Evolutionary conservation across 441 rosid genomes (phyloP).

Genomic region (Kokia cookei): DNA sequence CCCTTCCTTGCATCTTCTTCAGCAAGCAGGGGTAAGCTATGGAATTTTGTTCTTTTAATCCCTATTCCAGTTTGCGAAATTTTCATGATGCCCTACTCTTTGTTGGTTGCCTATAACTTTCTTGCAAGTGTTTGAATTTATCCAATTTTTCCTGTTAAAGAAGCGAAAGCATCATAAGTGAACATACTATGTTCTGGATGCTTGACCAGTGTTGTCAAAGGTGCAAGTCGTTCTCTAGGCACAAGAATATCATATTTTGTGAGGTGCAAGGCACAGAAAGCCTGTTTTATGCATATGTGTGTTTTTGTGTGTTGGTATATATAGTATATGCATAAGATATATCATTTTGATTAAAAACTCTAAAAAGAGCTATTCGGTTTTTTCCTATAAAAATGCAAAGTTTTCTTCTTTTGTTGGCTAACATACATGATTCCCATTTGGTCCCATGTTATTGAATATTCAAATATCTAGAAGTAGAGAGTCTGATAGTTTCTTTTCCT

Average conservation of each 20-base stretch:
- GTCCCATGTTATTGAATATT: background rate
- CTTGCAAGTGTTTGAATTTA: background rate
- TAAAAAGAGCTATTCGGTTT: background rate
- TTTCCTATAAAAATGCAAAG: background rate
- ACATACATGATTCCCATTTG: background rate
- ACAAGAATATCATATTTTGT: background rate
- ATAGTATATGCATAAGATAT: background rate
- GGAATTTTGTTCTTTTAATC: background rate
- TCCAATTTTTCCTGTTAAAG: background rate
- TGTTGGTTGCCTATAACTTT: background rate
- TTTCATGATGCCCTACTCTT: background rate
- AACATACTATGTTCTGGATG: background rate
- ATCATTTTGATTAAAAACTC: background rate
- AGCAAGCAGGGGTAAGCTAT: conserved; percentile 41
- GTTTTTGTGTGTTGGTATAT: background rate
- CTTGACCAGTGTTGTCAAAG: background rate
- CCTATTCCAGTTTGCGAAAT: background rate
- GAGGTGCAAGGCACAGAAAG: background rate
- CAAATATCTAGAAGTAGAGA: background rate
- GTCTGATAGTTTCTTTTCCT: background rate
- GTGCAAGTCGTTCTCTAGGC: background rate
- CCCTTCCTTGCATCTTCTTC: conserved; percentile 86
- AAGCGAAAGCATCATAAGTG: background rate
- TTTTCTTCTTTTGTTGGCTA: background rate
- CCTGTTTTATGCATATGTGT: background rate